These are phyloP conservation scores for Pythium sukuiense DNA, from an alignment of 352 stramenopile species.

Conservation along the genomic window DNA sequence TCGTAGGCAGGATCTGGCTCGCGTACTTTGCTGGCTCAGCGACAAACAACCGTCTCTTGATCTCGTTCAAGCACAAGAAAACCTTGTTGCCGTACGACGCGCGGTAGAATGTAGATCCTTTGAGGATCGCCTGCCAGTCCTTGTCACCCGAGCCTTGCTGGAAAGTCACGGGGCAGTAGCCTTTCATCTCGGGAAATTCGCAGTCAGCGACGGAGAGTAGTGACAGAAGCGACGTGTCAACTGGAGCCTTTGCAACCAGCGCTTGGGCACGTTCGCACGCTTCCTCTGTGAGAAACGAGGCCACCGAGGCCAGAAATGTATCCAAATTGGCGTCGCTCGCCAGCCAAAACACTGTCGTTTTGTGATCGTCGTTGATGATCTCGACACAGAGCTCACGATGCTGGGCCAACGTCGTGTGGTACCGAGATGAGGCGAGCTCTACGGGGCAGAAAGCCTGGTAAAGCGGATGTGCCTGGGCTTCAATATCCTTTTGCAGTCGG, in stretches of 20 bases:
- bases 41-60: conserved; percentile 46
- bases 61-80: conserved; percentile 61
- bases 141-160: conserved; percentile 32
- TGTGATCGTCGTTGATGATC: conserved; percentile 15
- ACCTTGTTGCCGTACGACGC: conserved; percentile 57
- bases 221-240: conserved; percentile 65
- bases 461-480: conserved; percentile 31
- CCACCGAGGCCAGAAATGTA: conserved; percentile 34
- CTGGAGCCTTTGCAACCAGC: conserved; percentile 39
- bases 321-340: conserved; percentile 35
- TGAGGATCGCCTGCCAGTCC: conserved; percentile 49
- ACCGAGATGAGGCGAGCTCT: conserved; percentile 41
- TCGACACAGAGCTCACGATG: conserved; percentile 48
- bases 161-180: conserved; percentile 77
- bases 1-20: conserved; percentile 50
- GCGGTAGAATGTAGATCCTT: conserved; percentile 61
- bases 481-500: conserved; percentile 25
- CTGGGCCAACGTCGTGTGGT: conserved; percentile 28
- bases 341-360: conserved; percentile 40
- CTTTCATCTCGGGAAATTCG: conserved; percentile 71
- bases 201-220: conserved; percentile 62
- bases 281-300: conserved; percentile 39
- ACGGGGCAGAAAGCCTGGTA: conserved; percentile 66
- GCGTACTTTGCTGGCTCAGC: conserved; percentile 42
- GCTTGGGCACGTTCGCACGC: conserved; percentile 29